phyloP scores from a whole-genome alignment of 495 filamentous ascomycete species.

The Pseudotulostoma volvatum region DNA sequence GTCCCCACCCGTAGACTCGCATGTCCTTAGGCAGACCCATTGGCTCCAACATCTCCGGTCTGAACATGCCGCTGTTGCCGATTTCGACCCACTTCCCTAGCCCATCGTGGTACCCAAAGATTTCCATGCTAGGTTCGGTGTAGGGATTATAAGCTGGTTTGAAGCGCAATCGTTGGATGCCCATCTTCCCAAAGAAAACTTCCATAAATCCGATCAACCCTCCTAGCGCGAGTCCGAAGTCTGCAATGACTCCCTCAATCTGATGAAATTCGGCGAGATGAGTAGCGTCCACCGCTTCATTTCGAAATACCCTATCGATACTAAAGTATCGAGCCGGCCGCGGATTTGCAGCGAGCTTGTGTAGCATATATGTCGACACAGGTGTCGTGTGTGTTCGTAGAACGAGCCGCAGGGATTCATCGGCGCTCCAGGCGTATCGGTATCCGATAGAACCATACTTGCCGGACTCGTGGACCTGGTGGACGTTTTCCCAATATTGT shows the following conservation, averaged over 20 bases:
- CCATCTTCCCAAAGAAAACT: constrained; percentile 92
- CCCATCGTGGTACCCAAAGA: constrained; percentile 83
- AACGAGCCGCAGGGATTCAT: constrained; percentile 80
- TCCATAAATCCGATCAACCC: constrained; percentile 94
- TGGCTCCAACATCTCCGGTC: constrained; percentile 84
- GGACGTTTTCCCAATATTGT: constrained; percentile 72
- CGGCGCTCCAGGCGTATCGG: constrained; percentile 77
- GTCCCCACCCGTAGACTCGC: constrained; percentile 78
- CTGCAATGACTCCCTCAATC: constrained; percentile 94
- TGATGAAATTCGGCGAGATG: constrained; percentile 98
- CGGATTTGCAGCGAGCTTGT: constrained; percentile 69
- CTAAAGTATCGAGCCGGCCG: constrained; percentile 86
- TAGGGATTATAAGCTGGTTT: constrained; percentile 98
- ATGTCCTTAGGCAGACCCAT: constrained; percentile 82
- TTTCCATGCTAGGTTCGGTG: constrained; percentile 96
- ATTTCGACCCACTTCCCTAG: constrained; percentile 90
- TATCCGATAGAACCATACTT: constrained; percentile 91
- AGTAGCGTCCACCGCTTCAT: constrained; percentile 90
- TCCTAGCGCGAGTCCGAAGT: constrained; percentile 78
- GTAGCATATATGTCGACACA: constrained; percentile 69
- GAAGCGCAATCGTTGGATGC: constrained; percentile 72
- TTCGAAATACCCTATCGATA: constrained; percentile 93
- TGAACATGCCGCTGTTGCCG: constrained; percentile 96
- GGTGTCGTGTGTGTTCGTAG: constrained; percentile 94
- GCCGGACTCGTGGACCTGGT: constrained; percentile 64